Percentiles rank a stretch among this genome's conserved stretches.
These are phyloP conservation scores for Chlamydomonas schloesseri DNA, from an alignment of 139 green algal species.

Conservation along the genomic window DNA sequence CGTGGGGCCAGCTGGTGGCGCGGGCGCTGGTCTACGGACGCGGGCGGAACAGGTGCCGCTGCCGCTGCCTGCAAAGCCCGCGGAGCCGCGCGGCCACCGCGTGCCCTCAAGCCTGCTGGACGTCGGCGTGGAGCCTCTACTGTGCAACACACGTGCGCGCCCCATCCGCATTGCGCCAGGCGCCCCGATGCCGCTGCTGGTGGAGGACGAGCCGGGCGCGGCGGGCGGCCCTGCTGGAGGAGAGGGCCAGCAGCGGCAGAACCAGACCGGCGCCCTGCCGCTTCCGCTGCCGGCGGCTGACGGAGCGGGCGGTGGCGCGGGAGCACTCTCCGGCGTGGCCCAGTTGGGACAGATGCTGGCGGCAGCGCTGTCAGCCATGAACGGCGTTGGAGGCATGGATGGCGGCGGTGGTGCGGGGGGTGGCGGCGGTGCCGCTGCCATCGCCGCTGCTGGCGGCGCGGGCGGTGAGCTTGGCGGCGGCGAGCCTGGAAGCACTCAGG, in stretches of 20 bases:
- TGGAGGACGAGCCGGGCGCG: no score
- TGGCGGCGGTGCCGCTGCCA: neutral
- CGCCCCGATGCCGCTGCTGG: no score
- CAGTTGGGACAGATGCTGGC: constrained; percentile 36
- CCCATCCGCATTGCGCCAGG: no score
- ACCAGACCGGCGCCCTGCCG: neutral
- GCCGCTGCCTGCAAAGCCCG: neutral
- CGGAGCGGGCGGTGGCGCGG: neutral
- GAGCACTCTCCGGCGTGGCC: neutral
- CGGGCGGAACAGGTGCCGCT: neutral
- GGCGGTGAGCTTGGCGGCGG: no score
- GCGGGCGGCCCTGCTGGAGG: no score
- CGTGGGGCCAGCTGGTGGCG: neutral
- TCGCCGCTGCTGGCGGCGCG: no score
- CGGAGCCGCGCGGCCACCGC: no score
- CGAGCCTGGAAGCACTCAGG: no score
- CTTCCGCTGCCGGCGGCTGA: neutral
- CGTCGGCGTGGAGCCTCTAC: constrained; percentile 4
- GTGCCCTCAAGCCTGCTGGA: neutral
- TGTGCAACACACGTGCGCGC: no score
- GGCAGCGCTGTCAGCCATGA: neutral
- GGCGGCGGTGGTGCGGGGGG: neutral
- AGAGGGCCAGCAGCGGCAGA: no score
- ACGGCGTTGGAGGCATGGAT: neutral
- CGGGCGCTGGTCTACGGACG: neutral